Evolutionary conservation across 176 grass and related monocot species (phyloP), one percentile per base, ranked within the genome.

Genomic region (Luzula sylvatica): DNA sequence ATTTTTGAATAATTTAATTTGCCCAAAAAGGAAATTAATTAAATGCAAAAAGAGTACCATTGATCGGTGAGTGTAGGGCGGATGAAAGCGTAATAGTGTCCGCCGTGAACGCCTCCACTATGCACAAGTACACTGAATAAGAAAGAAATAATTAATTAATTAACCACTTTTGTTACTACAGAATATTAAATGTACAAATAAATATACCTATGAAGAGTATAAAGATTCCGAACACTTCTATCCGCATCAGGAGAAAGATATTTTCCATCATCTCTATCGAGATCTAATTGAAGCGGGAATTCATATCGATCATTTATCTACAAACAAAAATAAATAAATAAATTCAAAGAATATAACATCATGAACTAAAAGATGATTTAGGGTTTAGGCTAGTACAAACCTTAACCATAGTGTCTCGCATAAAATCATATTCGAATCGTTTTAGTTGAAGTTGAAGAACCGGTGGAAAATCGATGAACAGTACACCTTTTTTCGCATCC

Each of bases 401-500:
- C 86, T 98, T 98, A 42, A 98, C 86, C 92, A 98, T 98, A 20
- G 82, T 90, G 56, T 98, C 92, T 12, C 92, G 92, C 86, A 98
- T 90, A 72, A 98, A 98, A 87, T 98, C 92, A 66, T 98, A 98
- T 68, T 98, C 92, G 74, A 98, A 98, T 21, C 92, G 85, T 61
- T 98, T 98, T 22, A 98, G 78, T 69, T 98, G 92, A 65, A 98
- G 92, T 72, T 98, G 92, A 35, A 98, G 65, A 69, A 98, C 92
- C 73, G 92, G 92, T 55, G 92, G 92, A 28, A 98, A 90, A 53
- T 98, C 92, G 3, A 87, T 89, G 57, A 98, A 98, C 66, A 98
- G 92, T 71, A 90, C 92, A 74, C 93, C 93, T 85, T 98, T 98
- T 79, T 87, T 98, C 9, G 93, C 93, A 87, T 98, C 93, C 93